Evolutionary conservation across 192 early-diverging fungal genomes (phyloP), one percentile per base, ranked within the genome.

Genomic region (Coemansia sp.): DNA sequence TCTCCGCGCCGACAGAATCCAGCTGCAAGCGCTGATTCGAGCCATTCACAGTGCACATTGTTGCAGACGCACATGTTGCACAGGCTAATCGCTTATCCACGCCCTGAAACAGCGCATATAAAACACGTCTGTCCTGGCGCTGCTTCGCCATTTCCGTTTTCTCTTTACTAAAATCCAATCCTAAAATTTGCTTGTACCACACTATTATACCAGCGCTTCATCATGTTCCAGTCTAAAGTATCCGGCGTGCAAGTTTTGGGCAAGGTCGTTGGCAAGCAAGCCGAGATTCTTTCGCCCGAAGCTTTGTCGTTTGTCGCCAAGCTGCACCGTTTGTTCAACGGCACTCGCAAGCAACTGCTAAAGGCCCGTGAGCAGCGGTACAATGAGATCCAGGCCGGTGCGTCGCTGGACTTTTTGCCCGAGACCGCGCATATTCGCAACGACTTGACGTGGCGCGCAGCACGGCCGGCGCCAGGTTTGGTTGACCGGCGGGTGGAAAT

Each of bases 401-500:
- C 74, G 17, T 82, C 96, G 32, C 92, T 93, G 49, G 93, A 94
- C 69, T 96, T 98, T 77, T 75, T 96, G 62, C 91, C 96, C 27
- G 89, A 94, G 83, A 98, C 96, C 21, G 89, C 88, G 47, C 85
- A 86, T 76, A 92, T 98, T 78, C 89, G 96, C 65, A 90, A 90
- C 56, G 90, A 96, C 76, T 83, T 87, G 48, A 91, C 87, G 41
- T 98, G 94, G 96, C 87, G 86, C 59, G 94, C 87, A 6, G 93
- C 96, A 48, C 72, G 74, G 39, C 96, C 94, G 62, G 94, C 93
- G 11, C 96, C 93, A 4, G 94, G 94, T 2, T 81, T 98, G 35
- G 80, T 87, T 22, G 94, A 96, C 76, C 88, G 96, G 49, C 88
- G 94, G 56, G 94, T 98, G 58, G 96, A 98, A 81, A 98, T 98